phyloP scores from a whole-genome alignment of 495 filamentous ascomycete genomes.

The Durotheca rogersii region DNA sequence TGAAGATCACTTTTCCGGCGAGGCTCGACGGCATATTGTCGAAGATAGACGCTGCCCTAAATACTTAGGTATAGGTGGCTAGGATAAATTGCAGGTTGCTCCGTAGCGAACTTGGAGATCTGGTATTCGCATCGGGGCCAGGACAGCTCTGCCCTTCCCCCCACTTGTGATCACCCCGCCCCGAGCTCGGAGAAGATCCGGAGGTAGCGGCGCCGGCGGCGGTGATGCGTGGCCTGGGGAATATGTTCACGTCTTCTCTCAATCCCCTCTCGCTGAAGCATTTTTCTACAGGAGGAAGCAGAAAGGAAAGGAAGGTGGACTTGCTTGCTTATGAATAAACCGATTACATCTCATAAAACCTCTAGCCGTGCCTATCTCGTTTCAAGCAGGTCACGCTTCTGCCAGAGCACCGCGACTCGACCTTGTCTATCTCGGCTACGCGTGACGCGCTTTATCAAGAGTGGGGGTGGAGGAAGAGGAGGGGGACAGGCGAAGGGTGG shows the following conservation, averaged over 20 bases:
- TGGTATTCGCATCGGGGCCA: not conserved
- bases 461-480: not conserved
- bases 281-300: too few species aligned
- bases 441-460: not conserved
- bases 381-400: too few species aligned
- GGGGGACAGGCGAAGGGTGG: too few species aligned
- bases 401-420: too few species aligned
- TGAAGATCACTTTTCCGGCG: conserved; percentile 45
- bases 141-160: conserved; percentile 10
- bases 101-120: too few species aligned
- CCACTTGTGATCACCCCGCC: conserved; percentile 26
- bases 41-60: not conserved
- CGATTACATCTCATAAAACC: too few species aligned
- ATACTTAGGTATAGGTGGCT: too few species aligned
- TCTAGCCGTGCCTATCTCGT: too few species aligned
- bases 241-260: not conserved
- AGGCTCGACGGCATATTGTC: conserved; percentile 37
- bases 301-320: too few species aligned
- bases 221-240: not conserved
- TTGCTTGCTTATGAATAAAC: not conserved
- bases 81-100: too few species aligned
- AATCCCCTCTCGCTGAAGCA: not conserved
- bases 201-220: not conserved
- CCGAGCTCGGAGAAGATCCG: conserved; percentile 14
- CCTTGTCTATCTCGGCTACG: not conserved